A percentile compares a stretch with the other conserved stretches of the same genome.
Conservation (phyloP, 805 yeast genomes). For the Trichomonascus vanleenenianus region DNA sequence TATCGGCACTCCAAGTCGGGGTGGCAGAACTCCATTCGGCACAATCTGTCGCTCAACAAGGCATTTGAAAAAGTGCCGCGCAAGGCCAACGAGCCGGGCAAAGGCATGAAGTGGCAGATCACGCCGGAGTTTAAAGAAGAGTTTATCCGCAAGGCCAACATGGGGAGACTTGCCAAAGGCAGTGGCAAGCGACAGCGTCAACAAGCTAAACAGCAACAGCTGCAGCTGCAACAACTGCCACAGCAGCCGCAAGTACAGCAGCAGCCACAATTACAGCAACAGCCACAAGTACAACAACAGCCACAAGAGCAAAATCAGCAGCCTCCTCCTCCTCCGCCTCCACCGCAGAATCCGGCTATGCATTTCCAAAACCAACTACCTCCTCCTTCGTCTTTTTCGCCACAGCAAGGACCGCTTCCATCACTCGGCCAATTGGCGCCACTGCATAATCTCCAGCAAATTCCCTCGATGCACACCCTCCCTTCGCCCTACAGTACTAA, state of each 20-base stretch:
- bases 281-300: slow-evolving; percentile 15
- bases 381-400: not conserved
- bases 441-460: no score
- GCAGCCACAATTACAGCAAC: slow-evolving; percentile 17
- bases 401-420: not conserved
- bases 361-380: not conserved
- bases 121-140: slow-evolving; percentile 78
- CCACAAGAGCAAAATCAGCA: slow-evolving; percentile 20
- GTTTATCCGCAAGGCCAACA: slow-evolving; percentile 69
- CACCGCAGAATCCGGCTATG: not conserved
- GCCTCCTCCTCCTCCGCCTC: not conserved
- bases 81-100: slow-evolving; percentile 93
- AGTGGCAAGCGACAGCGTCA: slow-evolving; percentile 4
- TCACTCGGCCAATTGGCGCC: no score
- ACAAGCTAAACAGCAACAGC: slow-evolving; percentile 8
- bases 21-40: slow-evolving; percentile 98
- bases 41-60: slow-evolving; percentile 86
- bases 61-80: slow-evolving; percentile 98
- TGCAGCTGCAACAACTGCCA: slow-evolving; percentile 7
- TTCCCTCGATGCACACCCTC: no score
- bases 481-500: not conserved
- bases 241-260: slow-evolving; percentile 16
- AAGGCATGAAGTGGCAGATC: slow-evolving; percentile 99
- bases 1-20: slow-evolving; percentile 90
- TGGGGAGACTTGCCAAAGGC: slow-evolving; percentile 38